Evolutionary conservation across 2,329 filamentous ascomycete species (phyloP).

Genomic region (Gaeumannomyces tritici): DNA sequence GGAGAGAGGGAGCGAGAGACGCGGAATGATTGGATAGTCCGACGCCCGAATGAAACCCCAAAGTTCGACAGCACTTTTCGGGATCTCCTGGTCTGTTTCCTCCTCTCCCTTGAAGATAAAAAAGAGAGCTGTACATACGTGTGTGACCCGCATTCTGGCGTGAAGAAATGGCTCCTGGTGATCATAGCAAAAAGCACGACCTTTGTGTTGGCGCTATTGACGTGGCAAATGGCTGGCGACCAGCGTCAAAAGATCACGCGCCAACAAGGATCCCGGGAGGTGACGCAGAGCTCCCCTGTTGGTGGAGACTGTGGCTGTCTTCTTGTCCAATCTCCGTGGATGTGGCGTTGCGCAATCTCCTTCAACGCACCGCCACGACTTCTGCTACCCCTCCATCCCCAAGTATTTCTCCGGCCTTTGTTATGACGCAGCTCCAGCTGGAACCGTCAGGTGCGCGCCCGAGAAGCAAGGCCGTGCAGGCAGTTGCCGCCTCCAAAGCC

Average conservation of each 20-base stretch:
- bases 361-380: not conserved
- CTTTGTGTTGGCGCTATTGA: not conserved
- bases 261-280: too few relatives aligned
- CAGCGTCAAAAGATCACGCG: not conserved
- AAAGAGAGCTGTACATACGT: too few relatives aligned
- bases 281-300: not conserved
- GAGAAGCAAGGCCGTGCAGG: slow-evolving; percentile 2
- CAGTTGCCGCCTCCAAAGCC: slow-evolving; percentile 1
- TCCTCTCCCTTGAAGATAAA: too few relatives aligned
- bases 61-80: too few relatives aligned
- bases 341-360: not conserved
- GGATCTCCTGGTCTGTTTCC: too few relatives aligned
- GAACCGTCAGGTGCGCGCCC: not conserved
- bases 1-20: not conserved
- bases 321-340: not conserved
- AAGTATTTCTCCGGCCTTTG: slow-evolving; percentile 7
- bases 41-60: too few relatives aligned
- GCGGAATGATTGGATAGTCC: not conserved
- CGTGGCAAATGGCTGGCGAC: not conserved
- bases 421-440: slow-evolving; percentile 19
- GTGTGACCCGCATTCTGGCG: too few relatives aligned
- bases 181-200: not conserved
- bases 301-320: not conserved
- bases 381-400: slow-evolving; percentile 10
- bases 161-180: too few relatives aligned